Evolutionary conservation across 768 basidiomycete genomes (phyloP), one percentile per base, ranked within the genome.

Genomic region (Lactarius pseudohatsudake): DNA sequence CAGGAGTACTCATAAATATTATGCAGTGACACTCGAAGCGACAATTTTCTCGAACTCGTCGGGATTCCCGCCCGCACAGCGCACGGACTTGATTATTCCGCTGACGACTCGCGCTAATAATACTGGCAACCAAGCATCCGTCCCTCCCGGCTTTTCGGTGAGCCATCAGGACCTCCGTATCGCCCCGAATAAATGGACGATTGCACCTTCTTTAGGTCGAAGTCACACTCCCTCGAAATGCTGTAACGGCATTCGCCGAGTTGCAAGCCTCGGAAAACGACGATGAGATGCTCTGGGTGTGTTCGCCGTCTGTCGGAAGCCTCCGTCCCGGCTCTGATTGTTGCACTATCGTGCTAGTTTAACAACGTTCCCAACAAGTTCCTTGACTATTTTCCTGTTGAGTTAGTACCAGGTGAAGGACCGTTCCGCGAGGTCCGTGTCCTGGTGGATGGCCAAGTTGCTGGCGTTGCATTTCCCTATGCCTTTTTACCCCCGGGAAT

Each of bases 201-300:
- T n/a, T n/a, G n/a, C n/a, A n/a, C n/a, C 28, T 10, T 16, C 56
- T 50, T 26, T 63, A 90, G 90, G 72, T 85, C 63, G 86, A 87
- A 63, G 81, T 91, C 3, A 91, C 86, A 0, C 75, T 92, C 5
- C 91, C 91, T 22, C 82, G 75, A 68, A 91, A 91, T 64, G 80
- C 90, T 3, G 84, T 90, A 1, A 78, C 86, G 56, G 79, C 87
- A 1, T 89, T 82, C 67, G 89, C 86, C 8, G 90, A 92, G 74
- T 76, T 93, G 3, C 85, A 85, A 68, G 90, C 91, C 18, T 91
- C 79, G 2, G 86, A 87, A 1, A 87, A 85, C 64, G 88, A 88
- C 72, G n/a, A n/a, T n/a, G n/a, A n/a, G n/a, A 91, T 92, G 75
- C 91, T 90, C 72, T 93, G 91, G 91, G 90, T 90, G 69, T 59